phyloP scores from a whole-genome alignment of 2,329 filamentous ascomycete genomes.

The Colletotrichum phormii region DNA sequence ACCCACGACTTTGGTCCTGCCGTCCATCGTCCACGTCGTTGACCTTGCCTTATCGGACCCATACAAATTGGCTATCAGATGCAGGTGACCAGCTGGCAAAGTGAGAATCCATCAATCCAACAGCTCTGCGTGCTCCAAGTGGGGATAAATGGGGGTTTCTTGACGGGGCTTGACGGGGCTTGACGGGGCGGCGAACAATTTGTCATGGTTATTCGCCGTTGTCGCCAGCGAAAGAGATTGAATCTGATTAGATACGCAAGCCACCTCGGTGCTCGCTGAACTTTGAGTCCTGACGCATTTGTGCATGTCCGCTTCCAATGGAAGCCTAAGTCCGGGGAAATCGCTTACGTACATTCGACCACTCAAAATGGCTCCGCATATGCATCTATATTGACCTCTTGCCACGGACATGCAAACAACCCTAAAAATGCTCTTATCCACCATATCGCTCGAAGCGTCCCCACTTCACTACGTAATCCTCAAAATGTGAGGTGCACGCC shows the following conservation, averaged over 20 bases:
- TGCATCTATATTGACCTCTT: background rate
- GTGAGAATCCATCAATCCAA: background rate
- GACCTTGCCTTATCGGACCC: background rate
- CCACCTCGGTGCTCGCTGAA: constrained; percentile 12
- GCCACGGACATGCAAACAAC: background rate
- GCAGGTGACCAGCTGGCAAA: constrained; percentile 1
- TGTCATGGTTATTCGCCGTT: constrained; percentile 10
- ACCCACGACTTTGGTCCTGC: background rate
- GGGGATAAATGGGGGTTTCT: background rate
- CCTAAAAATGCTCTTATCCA: background rate
- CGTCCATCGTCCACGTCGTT: background rate
- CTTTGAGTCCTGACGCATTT: background rate
- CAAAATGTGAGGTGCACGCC: background rate
- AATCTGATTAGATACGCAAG: constrained; percentile 33
- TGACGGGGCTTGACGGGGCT: background rate
- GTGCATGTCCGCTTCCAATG: constrained; percentile 3
- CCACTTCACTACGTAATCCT: constrained; percentile 24
- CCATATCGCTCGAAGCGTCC: background rate
- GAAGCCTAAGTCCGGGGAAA: constrained; percentile 1
- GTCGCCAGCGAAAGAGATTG: constrained; percentile 14
- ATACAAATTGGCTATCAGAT: no score
- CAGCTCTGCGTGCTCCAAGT: background rate
- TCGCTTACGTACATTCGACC: background rate
- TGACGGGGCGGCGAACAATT: constrained; percentile 17
- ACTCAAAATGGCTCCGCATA: background rate